These are phyloP conservation scores for Mortierella sp. DNA, from an alignment of 371 early-diverging fungal species.

Conservation along the genomic window DNA sequence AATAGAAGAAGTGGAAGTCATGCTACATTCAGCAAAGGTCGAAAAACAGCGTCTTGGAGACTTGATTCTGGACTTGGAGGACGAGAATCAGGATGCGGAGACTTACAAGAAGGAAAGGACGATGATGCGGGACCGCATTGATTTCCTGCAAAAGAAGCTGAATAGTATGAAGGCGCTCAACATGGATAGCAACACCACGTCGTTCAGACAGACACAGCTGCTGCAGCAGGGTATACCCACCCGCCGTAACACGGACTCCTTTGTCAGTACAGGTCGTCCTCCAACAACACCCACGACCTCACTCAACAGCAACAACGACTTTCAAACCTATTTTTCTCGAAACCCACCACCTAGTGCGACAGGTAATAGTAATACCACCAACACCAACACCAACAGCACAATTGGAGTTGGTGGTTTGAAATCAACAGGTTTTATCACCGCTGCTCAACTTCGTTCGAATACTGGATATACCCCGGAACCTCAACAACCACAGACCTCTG, in stretches of 20 bases:
- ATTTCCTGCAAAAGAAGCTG: slow-evolving; percentile 19
- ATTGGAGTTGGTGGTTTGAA: not conserved
- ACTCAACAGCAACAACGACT: no score
- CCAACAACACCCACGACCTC: no score
- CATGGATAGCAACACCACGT: not conserved
- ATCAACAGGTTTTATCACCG: not conserved
- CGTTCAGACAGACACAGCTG: not conserved
- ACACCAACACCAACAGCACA: not conserved
- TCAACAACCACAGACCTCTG: slow-evolving; percentile 16
- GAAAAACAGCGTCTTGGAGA: slow-evolving; percentile 44
- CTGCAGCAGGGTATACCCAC: not conserved
- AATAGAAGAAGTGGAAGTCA: slow-evolving; percentile 36
- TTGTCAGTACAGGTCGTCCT: not conserved
- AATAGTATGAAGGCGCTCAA: slow-evolving; percentile 3
- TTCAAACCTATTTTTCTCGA: no score
- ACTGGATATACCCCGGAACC: not conserved
- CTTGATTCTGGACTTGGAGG: slow-evolving; percentile 31
- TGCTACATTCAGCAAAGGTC: slow-evolving; percentile 39
- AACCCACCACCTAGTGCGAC: no score
- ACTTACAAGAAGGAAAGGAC: slow-evolving; percentile 29
- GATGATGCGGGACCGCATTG: slow-evolving; percentile 30
- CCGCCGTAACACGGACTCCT: no score
- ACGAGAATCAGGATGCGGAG: slow-evolving; percentile 7
- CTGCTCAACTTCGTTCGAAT: not conserved
- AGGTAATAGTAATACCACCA: not conserved